Evolutionary conservation across 2,329 filamentous ascomycete species (phyloP).

Genomic region (Xylariaceae sp.): DNA sequence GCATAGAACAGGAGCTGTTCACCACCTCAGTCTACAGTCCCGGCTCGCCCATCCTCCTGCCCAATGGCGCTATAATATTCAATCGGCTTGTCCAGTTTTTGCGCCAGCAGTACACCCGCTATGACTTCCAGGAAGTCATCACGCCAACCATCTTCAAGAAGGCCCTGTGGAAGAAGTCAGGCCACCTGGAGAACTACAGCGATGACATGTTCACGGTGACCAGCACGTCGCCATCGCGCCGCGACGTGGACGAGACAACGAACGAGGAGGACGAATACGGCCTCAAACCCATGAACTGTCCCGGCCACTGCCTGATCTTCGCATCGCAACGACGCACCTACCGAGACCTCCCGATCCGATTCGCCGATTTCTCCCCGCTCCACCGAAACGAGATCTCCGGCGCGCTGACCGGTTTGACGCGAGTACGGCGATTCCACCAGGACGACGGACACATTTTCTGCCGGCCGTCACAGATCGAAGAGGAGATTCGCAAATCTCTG

Average conservation of each 20-base stretch:
- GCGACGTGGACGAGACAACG: conserved; percentile 24
- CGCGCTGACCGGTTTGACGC: conserved; percentile 81
- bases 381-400: conserved; percentile 95
- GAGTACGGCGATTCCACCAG: conserved; percentile 90
- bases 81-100: conserved; percentile 78
- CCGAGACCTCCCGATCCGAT: conserved; percentile 80
- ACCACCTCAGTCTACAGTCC: conserved; percentile 75
- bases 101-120: conserved; percentile 75
- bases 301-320: conserved; percentile 87
- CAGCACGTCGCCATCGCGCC: conserved; percentile 43
- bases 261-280: conserved; percentile 42
- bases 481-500: conserved; percentile 50
- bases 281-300: conserved; percentile 98
- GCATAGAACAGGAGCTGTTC: conserved; percentile 67
- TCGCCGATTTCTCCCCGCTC: conserved; percentile 92
- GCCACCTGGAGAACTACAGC: conserved; percentile 84
- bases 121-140: conserved; percentile 83
- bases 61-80: conserved; percentile 75
- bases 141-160: conserved; percentile 90
- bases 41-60: conserved; percentile 78
- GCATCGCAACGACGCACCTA: conserved; percentile 79
- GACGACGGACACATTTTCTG: conserved; percentile 98
- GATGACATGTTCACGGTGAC: conserved; percentile 88
- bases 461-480: conserved; percentile 51
- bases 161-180: conserved; percentile 77